phyloP scores from a whole-genome alignment of 805 yeast species.

The Pichia deserticola region DNA sequence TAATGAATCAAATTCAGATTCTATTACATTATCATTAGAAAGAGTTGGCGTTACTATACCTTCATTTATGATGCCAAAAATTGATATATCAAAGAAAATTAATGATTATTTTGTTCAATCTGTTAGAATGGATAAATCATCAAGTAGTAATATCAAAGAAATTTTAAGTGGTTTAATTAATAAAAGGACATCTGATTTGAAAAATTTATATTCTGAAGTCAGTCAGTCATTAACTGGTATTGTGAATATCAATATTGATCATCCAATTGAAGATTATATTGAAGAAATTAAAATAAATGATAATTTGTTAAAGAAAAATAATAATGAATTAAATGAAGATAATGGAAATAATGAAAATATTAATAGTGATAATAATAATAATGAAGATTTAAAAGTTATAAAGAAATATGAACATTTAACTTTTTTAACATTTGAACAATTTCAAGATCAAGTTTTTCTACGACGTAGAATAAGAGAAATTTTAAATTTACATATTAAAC shows the following conservation, averaged over 20 bases:
- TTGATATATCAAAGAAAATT: constrained; percentile 1
- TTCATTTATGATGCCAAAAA: constrained; percentile 5
- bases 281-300: constrained; percentile 13
- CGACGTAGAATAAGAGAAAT: constrained; percentile 44
- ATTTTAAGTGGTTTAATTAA: constrained; percentile 5
- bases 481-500: constrained; percentile 32
- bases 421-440: constrained; percentile 26
- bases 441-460: constrained; percentile 30
- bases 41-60: constrained; percentile 36
- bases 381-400: neutral
- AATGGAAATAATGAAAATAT: neutral
- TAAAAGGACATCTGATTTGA: constrained; percentile 15
- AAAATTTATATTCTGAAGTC: constrained; percentile 19
- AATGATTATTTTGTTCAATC: constrained; percentile 7
- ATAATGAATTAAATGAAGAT: neutral
- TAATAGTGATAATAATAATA: constrained; percentile 1
- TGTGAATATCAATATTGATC: constrained; percentile 38
- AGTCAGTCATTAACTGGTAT: constrained; percentile 31
- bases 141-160: constrained; percentile 7
- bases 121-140: constrained; percentile 5
- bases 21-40: constrained; percentile 42
- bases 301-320: neutral
- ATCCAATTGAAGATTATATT: constrained; percentile 41
- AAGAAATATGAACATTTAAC: constrained; percentile 23
- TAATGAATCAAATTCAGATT: constrained; percentile 25